phyloP scores from a whole-genome alignment of 2,329 filamentous ascomycete species.

The Diplodia mutila region DNA sequence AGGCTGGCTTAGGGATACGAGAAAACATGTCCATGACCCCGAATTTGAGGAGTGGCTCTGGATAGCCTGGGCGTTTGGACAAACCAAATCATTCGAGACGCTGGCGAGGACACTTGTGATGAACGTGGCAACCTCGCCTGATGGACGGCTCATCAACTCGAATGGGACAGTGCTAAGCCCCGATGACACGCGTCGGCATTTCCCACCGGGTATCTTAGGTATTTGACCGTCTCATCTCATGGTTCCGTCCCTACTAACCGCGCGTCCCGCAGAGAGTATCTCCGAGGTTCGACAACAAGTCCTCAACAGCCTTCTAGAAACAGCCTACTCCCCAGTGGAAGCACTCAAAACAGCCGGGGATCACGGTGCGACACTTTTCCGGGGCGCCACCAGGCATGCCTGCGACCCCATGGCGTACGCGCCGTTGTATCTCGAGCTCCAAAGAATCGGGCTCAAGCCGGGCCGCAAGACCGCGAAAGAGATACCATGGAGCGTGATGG shows the following conservation, averaged over 20 bases:
- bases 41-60: neutral
- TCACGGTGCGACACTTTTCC: neutral
- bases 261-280: neutral
- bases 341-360: no score
- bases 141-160: neutral
- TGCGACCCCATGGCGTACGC: neutral
- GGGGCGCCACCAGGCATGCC: neutral
- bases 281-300: neutral
- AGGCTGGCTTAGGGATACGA: neutral
- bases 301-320: neutral
- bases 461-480: neutral
- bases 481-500: neutral
- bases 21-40: neutral
- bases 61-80: slow-evolving; percentile 9
- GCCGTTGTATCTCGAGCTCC: neutral
- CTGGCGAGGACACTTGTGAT: neutral
- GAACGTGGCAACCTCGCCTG: neutral
- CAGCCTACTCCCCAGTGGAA: neutral
- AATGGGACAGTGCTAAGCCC: neutral
- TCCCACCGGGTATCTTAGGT: neutral
- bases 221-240: neutral
- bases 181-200: neutral
- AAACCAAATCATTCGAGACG: neutral
- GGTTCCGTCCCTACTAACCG: neutral
- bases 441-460: neutral